Base-by-base conservation (phyloP, 495 filamentous ascomycete genomes). In the Hyaloscypha finlandica region DNA sequence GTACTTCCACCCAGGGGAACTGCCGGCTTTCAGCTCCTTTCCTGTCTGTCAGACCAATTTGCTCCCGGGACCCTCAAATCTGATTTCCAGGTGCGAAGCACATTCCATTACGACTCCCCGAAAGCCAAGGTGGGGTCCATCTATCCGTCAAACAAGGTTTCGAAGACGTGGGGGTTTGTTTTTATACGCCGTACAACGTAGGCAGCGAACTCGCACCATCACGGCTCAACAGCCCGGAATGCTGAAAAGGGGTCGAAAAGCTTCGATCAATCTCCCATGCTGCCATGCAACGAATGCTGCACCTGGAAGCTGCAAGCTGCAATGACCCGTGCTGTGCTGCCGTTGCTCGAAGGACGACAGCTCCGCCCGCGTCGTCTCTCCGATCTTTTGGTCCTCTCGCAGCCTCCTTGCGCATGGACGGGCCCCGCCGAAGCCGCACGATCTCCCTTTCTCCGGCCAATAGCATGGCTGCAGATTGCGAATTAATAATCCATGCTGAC, bases 401-500 rank as follows among this genome's bases (percentile, higher is more conserved):
- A 48, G 42, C 42, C 42, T 19, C 11, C 16, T 37, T 19, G 42
- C 16, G 42, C 42, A 19, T 48, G 11, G 42, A 19, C 9, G 16
- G 42, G 16, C 42, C 25, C 16, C 8, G 11, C 42, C 35, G 35
- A 48, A 48, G 16, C 42, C 42, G 16, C 16, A 48, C 11, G 4
- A 48, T 25, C 42, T 48, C 1, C 16, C 42, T 48, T 48, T 42
- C 32, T 61, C 58, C 42, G 42, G 42, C 42, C 42, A 48, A 48
- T 48, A 48, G 42, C 16, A 16, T 57, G 32, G 20, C 20, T 51
- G 9, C 1, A 14, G 61, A 32, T 61, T 51, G 31, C 2, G 48
- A 12, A 32, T 61, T 33, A 51, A 57, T 39, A 53, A 32, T 52
- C 33, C 59, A 65, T 55, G 42, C 62, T 68, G 65, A 68, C 69